Base-by-base conservation (phyloP, 257 asterid genomes). In the Solanum gandarillasii region DNA sequence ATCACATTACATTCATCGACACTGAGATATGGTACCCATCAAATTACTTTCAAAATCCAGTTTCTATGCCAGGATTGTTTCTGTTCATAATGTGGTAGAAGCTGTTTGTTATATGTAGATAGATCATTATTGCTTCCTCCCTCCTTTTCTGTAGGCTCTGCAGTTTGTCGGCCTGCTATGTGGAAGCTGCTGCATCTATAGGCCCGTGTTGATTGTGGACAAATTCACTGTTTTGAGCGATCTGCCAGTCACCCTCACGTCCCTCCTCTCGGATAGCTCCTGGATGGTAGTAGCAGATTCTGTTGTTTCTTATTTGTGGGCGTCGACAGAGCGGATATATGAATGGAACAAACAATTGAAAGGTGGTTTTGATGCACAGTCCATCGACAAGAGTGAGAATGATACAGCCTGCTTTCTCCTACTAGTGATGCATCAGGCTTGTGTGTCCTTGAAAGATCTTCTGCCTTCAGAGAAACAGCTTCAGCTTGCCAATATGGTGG, bases 151-250 rank as follows among this genome's bases (percentile, higher is more conserved):
- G 74, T 92, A 97, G 99, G 99, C 94, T 86, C 89, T 96, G 84
- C 94, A 91, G 81, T 96, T 97, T 87, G 89, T 95, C 14, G 99
- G 98, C 39, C 91, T 97, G 87, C 84, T 97, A 91, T 89, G 96
- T 27, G 99, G 99, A 76, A 93, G 93, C 92, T 85, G 91, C 90
- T 95, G 97, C 86, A 94, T 92, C 86, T 95, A 95, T 65, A 97
- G 93, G 98, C 96, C 98, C 2, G 2, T 96, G 89, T 88, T 97
- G 89, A 78, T 89, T 52, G 92, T 91, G 21, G 95, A 97, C 87
- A 89, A 87, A 71, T 58, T 35, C 41, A 90, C 91, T 12, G 99
- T 97, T 67, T 86, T 97, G 93, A 92, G 92, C 21, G 99, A 96
- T 87, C 93, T 97, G 82, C 98, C 99, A 1, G 83, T 87, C 73